Evolutionary conservation across 345 rosid genomes (phyloP), one percentile per base, ranked within the genome.

Genomic region (Firmiana major): DNA sequence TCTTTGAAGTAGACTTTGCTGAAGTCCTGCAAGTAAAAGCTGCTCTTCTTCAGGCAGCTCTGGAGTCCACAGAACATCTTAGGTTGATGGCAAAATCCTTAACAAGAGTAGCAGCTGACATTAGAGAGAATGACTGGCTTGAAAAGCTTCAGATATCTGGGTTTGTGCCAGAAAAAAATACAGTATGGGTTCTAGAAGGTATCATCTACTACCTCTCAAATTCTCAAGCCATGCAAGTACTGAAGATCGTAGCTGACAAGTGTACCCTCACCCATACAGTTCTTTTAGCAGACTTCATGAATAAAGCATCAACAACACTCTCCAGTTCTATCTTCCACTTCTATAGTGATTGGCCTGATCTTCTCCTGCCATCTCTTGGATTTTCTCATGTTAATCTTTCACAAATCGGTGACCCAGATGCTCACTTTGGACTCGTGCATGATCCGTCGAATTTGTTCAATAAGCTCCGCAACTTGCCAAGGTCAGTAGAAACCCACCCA

Each of bases 241-340:
- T 95, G 85, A 88, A 90, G 77, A 81, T 85, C 86, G 88, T 95
- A 80, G 98, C 97, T 60, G 90, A 89, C 54, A 88, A 88, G 81
- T 84, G 98, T 48, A 73, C 77, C 54, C 80, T 86, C 49, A 85
- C 90, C 75, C 84, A 85, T 67, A 91, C 96, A 13, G 88, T 90
- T 82, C 97, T 95, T 55, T 84, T 95, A 81, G 98, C 97, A 34
- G 99, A 95, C 86, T 95, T 95, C 81, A 95, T 95, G 98, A 93
- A 93, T 83, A 89, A 93, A 82, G 89, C 90, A 17, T 89, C 98
- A 16, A 92, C 96, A 57, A 83, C 90, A 6, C 82, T 90, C 48
- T 85, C 90, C n/a, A 87, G 74, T 83, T 90, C 98, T 48, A 83
- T 85, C 79, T 95, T 88, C 88, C 88, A 89, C 59, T 95, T 95